phyloP scores from a whole-genome alignment of 1,284 basidiomycete species.

The Athelia psychrophila region DNA sequence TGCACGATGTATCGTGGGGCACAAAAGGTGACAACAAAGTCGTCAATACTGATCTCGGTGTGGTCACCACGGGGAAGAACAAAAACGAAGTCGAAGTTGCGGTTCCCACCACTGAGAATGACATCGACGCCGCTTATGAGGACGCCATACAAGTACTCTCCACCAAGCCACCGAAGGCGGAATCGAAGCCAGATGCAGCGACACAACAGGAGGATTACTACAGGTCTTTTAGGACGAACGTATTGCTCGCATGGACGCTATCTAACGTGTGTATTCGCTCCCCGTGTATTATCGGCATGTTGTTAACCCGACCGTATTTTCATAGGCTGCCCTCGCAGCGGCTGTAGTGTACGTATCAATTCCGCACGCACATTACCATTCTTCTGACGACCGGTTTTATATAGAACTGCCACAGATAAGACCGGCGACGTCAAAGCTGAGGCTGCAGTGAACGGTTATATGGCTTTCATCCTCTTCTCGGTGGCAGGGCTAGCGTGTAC shows the following conservation, averaged over 20 bases:
- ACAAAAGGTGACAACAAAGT: constrained; percentile 91
- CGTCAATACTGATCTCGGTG: constrained; percentile 78
- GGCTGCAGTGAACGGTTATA: constrained; percentile 68
- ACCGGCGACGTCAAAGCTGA: constrained; percentile 41
- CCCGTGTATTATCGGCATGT: constrained; percentile 8
- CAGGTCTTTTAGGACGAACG: constrained; percentile 85
- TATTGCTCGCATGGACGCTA: constrained; percentile 81
- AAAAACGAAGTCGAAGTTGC: constrained; percentile 79
- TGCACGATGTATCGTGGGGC: constrained; percentile 88
- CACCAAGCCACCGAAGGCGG: constrained; percentile 71
- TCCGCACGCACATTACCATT: not conserved
- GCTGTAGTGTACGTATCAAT: constrained; percentile 54
- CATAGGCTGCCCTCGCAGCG: constrained; percentile 69
- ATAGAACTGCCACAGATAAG: constrained; percentile 50
- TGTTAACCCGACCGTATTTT: constrained; percentile 10
- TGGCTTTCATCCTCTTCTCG: constrained; percentile 80
- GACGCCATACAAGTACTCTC: constrained; percentile 79
- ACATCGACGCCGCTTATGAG: constrained; percentile 85
- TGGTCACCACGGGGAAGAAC: constrained; percentile 52
- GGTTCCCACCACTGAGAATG: constrained; percentile 79
- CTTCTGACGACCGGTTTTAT: constrained; percentile 4
- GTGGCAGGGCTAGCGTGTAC: constrained; percentile 83
- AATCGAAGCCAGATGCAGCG: constrained; percentile 57
- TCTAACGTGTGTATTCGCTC: constrained; percentile 58
- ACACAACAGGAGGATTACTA: constrained; percentile 90